Percentiles rank a stretch among this genome's conserved stretches.
Evolutionary conservation across 2,329 filamentous ascomycete species (phyloP).

Genomic region (Colletotrichum horii): DNA sequence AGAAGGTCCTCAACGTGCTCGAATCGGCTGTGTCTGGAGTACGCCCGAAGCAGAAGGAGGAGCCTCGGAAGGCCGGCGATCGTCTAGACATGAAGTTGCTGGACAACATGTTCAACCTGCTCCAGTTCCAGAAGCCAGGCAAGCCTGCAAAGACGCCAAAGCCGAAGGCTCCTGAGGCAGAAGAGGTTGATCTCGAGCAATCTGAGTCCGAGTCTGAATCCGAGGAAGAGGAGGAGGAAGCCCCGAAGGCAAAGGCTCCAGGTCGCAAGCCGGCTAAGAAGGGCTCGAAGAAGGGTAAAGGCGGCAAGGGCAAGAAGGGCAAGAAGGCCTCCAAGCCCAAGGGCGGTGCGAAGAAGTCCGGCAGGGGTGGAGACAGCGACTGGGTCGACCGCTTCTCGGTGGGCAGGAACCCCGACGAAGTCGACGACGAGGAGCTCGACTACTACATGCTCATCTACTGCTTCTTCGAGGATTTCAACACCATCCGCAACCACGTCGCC

Average conservation of each 20-base stretch:
- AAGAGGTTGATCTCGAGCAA: background rate
- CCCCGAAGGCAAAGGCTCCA: background rate
- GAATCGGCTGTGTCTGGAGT: background rate
- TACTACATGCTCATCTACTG: background rate
- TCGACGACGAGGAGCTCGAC: background rate
- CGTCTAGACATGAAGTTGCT: background rate
- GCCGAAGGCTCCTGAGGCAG: background rate
- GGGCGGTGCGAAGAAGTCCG: background rate
- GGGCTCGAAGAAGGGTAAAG: background rate
- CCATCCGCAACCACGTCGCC: background rate
- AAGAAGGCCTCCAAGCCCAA: background rate
- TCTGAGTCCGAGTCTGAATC: background rate
- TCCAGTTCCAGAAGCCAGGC: background rate
- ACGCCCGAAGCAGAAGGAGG: background rate
- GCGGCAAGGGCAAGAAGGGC: background rate
- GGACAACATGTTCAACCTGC: background rate
- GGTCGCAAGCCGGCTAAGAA: background rate
- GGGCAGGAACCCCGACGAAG: too few relatives aligned
- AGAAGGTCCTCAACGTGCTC: background rate
- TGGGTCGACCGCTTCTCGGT: background rate
- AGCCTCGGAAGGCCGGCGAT: background rate
- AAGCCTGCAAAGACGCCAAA: background rate
- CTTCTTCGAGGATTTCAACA: background rate
- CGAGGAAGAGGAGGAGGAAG: background rate
- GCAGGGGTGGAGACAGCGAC: background rate